Percentiles rank a stretch among this genome's conserved stretches.
These are phyloP conservation scores for Volvariella volvacea DNA, from an alignment of 1,284 basidiomycete genomes.

Conservation along the genomic window DNA sequence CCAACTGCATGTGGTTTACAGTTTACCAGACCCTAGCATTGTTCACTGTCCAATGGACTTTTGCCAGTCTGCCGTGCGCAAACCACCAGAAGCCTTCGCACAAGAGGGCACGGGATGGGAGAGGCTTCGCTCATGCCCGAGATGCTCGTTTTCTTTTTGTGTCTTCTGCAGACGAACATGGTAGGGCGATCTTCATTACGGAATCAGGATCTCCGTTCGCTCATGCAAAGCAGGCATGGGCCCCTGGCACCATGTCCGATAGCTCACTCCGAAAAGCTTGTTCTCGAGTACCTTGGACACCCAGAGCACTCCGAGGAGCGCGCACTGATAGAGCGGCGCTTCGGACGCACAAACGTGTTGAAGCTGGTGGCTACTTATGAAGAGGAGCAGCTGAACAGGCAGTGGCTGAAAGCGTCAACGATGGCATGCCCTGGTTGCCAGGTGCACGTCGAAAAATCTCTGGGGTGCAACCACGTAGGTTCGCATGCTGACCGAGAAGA, in stretches of 20 bases:
- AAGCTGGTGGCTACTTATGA: slow-evolving; percentile 52
- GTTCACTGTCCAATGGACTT: slow-evolving; percentile 68
- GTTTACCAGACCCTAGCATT: slow-evolving; percentile 59
- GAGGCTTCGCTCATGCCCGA: slow-evolving; percentile 57
- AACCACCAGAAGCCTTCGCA: slow-evolving; percentile 28
- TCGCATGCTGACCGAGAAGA: not conserved
- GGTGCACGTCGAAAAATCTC: slow-evolving; percentile 64
- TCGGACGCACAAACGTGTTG: slow-evolving; percentile 50
- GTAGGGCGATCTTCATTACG: slow-evolving; percentile 27
- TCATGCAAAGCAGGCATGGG: slow-evolving; percentile 54
- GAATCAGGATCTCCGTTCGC: not conserved
- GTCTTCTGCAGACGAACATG: slow-evolving; percentile 70
- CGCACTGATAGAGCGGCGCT: slow-evolving; percentile 46
- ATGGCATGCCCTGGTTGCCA: slow-evolving; percentile 67
- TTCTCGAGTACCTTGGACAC: slow-evolving; percentile 55
- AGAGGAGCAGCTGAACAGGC: slow-evolving; percentile 60
- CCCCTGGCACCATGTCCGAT: slow-evolving; percentile 60
- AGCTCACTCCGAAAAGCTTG: slow-evolving; percentile 51
- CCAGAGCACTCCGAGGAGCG: slow-evolving; percentile 43
- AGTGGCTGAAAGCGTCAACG: slow-evolving; percentile 58
- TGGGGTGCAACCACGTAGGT: slow-evolving; percentile 74
- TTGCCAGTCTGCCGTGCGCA: slow-evolving; percentile 65
- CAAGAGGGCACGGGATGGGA: slow-evolving; percentile 60
- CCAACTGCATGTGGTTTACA: not conserved
- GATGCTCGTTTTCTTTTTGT: slow-evolving; percentile 68